phyloP scores from a whole-genome alignment of 1,284 basidiomycete species.

The Gymnopus androsaceus region DNA sequence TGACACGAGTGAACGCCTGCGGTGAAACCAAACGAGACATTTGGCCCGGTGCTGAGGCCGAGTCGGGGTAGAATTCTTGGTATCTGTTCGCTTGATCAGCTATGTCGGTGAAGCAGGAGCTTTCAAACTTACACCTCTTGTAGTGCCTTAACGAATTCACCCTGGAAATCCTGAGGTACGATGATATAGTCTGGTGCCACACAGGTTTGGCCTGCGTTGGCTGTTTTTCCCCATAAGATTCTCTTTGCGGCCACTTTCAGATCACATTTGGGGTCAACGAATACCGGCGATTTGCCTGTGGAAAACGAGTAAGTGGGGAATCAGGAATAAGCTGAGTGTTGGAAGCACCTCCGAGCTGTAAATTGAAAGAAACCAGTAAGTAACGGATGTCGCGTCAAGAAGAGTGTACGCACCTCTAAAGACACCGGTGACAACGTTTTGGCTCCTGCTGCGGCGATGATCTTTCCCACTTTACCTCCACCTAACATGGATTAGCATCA shows the following conservation, averaged over 20 bases:
- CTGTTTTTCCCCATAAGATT: constrained; percentile 79
- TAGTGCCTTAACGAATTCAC: constrained; percentile 62
- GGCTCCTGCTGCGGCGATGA: constrained; percentile 83
- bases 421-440: constrained; percentile 85
- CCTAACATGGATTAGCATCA: constrained; percentile 37
- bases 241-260: constrained; percentile 60
- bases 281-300: constrained; percentile 79
- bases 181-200: constrained; percentile 84
- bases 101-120: background rate
- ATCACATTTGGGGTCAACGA: constrained; percentile 73
- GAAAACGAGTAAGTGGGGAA: background rate
- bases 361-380: background rate
- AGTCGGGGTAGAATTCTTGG: constrained; percentile 54
- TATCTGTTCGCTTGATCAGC: constrained; percentile 42
- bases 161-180: constrained; percentile 63
- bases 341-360: constrained; percentile 32
- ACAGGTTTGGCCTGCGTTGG: constrained; percentile 76
- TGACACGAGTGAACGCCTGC: constrained; percentile 64
- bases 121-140: constrained; percentile 52
- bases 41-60: constrained; percentile 45
- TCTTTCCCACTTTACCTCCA: constrained; percentile 73
- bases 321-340: background rate
- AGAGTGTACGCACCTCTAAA: constrained; percentile 56
- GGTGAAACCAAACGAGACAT: constrained; percentile 52
- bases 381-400: background rate